These are phyloP conservation scores for Aspergillus proliferans DNA, from an alignment of 2,329 filamentous ascomycete genomes.

Conservation along the genomic window DNA sequence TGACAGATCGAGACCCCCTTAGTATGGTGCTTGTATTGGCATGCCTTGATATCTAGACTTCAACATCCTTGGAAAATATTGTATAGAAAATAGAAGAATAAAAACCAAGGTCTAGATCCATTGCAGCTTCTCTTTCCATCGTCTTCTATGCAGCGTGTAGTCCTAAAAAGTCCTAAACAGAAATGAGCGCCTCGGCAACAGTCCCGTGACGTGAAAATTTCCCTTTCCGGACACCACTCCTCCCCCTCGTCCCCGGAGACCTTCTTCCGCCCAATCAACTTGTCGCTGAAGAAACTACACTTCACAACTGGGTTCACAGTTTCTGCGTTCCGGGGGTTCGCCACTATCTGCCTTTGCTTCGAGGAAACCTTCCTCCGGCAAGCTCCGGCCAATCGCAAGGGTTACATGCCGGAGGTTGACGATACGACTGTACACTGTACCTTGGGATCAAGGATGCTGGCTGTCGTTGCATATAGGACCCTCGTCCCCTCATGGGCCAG, in stretches of 20 bases:
- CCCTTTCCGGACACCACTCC: neutral
- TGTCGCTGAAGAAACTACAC: too few relatives aligned
- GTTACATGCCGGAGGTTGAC: neutral
- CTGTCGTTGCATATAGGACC: neutral
- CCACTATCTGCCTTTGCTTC: too few relatives aligned
- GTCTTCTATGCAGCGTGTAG: neutral
- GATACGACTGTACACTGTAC: neutral
- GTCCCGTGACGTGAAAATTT: neutral
- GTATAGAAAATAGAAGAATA: too few relatives aligned
- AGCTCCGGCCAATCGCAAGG: neutral
- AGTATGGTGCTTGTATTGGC: too few relatives aligned
- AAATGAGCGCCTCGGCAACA: neutral
- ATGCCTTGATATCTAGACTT: too few relatives aligned
- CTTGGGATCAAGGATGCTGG: constrained; percentile 1
- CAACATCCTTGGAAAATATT: too few relatives aligned
- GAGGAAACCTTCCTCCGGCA: too few relatives aligned
- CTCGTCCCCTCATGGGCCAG: too few relatives aligned
- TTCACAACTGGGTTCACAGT: too few relatives aligned
- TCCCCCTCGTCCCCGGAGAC: neutral
- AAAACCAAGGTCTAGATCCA: neutral
- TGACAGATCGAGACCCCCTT: too few relatives aligned
- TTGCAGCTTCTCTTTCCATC: neutral
- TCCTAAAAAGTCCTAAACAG: neutral
- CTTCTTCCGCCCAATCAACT: too few relatives aligned
- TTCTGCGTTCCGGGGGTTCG: too few relatives aligned